phyloP scores from a whole-genome alignment of 352 stramenopile genomes.

The Globisporangium polare region DNA sequence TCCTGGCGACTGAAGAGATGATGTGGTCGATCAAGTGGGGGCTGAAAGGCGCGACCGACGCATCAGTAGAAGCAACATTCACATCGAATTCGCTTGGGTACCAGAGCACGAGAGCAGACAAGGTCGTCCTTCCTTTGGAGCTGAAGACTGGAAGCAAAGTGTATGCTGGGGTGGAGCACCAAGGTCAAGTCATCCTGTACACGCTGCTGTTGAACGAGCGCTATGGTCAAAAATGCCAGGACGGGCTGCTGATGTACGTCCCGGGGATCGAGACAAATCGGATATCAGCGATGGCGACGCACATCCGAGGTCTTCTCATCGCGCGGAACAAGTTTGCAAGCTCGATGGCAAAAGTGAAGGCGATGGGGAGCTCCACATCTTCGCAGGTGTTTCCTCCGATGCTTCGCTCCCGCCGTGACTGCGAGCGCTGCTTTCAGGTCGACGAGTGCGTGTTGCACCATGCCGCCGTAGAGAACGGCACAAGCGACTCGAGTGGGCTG shows the following conservation, averaged over 20 bases:
- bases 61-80: conserved; percentile 55
- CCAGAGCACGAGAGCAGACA: not conserved
- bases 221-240: conserved; percentile 53
- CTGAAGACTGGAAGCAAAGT: conserved; percentile 86
- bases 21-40: conserved; percentile 85
- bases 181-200: conserved; percentile 89
- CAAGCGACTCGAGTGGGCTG: conserved; percentile 53
- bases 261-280: conserved; percentile 66
- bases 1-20: conserved; percentile 81
- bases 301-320: conserved; percentile 65
- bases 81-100: not conserved
- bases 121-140: conserved; percentile 65
- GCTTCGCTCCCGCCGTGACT: conserved; percentile 60
- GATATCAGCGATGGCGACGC: conserved; percentile 47
- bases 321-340: conserved; percentile 68
- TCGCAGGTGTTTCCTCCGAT: conserved; percentile 68
- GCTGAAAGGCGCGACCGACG: conserved; percentile 75
- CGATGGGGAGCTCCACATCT: conserved; percentile 39
- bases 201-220: conserved; percentile 79
- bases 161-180: conserved; percentile 50
- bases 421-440: conserved; percentile 75
- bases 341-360: conserved; percentile 54
- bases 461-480: conserved; percentile 70
- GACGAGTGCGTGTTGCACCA: conserved; percentile 87
- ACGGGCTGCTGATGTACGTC: conserved; percentile 73